Percentiles rank a stretch among this genome's conserved stretches.
Evolutionary conservation across 2,329 filamentous ascomycete species (phyloP).

Genomic region (Pseudogymnoascus verrucosus): DNA sequence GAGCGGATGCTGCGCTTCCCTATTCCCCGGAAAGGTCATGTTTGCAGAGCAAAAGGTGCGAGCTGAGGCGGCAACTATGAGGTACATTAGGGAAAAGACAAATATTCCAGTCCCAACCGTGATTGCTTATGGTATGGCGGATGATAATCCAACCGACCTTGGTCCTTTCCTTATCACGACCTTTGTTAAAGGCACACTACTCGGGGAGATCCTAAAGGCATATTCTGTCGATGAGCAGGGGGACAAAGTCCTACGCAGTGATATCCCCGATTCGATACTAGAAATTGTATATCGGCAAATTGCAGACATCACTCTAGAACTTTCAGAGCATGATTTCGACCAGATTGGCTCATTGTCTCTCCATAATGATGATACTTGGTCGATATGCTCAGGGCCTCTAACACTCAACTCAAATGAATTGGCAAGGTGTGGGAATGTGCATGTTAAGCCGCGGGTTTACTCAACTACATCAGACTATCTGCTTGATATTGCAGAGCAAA

Average conservation of each 20-base stretch:
- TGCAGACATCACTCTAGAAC: conserved; percentile 12
- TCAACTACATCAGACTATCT: neutral
- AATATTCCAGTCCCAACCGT: conserved; percentile 9
- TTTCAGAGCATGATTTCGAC: conserved; percentile 12
- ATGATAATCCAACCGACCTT: conserved; percentile 13
- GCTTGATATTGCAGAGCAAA: neutral
- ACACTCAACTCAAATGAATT: conserved; percentile 12
- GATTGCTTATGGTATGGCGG: conserved; percentile 11
- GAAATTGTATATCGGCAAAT: conserved; percentile 13
- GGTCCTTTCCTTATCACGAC: conserved; percentile 11
- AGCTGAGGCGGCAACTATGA: conserved; percentile 8
- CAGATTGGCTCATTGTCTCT: conserved; percentile 11
- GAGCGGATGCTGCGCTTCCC: conserved; percentile 12
- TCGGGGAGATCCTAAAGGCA: conserved; percentile 17
- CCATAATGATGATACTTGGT: conserved; percentile 4
- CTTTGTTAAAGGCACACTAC: conserved; percentile 10
- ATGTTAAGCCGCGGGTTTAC: neutral
- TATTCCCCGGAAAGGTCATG: conserved; percentile 11
- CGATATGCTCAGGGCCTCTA: conserved; percentile 9
- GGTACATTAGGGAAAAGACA: conserved; percentile 10
- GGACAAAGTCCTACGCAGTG: conserved; percentile 26
- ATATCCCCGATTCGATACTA: conserved; percentile 10
- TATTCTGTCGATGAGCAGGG: conserved; percentile 9
- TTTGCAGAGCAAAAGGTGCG: conserved; percentile 9
- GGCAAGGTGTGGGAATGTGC: neutral